These are phyloP conservation scores for Leishmania mexicana DNA, from an alignment of 208 protist genomes.

Conservation along the genomic window DNA sequence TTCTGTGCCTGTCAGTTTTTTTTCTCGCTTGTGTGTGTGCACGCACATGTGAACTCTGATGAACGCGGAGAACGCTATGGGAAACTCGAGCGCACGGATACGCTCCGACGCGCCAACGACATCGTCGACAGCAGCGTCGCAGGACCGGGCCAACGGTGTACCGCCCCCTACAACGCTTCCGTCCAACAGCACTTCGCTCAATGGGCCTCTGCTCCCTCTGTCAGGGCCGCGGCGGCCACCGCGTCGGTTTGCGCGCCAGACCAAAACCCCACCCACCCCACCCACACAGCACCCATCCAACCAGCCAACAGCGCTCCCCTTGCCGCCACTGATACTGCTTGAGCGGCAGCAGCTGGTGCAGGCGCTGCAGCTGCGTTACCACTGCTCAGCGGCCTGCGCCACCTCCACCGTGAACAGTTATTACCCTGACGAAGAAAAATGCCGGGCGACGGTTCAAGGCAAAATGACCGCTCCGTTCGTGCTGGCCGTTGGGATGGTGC, in stretches of 20 bases:
- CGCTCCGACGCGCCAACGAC: not conserved
- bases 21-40: not conserved
- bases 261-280: not conserved
- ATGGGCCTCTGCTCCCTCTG: not conserved
- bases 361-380: conserved; percentile 16
- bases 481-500: conserved; percentile 51
- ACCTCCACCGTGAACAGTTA: conserved; percentile 29
- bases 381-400: conserved; percentile 34
- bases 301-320: not conserved
- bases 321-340: not conserved
- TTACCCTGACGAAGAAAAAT: conserved; percentile 30
- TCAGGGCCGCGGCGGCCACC: not conserved
- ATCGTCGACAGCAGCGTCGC: not conserved
- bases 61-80: not conserved
- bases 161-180: not conserved
- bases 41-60: not conserved
- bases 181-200: not conserved
- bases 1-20: too few relatives aligned
- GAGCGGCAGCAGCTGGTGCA: conserved; percentile 1
- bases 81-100: not conserved
- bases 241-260: not conserved
- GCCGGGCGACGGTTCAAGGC: conserved; percentile 20
- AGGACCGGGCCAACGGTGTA: not conserved
- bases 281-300: not conserved
- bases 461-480: conserved; percentile 48